Evolutionary conservation across 2,329 filamentous ascomycete genomes (phyloP), one percentile per base, ranked within the genome.

Genomic region (Sporothrix variecibatus): DNA sequence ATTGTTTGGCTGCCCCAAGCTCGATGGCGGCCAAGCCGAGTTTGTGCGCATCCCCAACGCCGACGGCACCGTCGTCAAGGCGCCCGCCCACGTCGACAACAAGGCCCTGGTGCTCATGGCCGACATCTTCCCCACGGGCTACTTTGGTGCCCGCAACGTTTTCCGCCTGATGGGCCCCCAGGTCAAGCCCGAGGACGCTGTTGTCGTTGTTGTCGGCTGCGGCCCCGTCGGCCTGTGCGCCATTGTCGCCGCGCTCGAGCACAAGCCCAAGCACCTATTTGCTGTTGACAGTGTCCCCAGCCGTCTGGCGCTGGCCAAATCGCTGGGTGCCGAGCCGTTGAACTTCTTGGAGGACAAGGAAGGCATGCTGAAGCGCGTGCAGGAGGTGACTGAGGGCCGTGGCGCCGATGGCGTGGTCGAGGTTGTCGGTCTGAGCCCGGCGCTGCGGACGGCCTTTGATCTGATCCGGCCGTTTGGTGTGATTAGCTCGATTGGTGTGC

Each of bases 71-170:
- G 89, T 92, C n/a, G 87, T 94, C 79, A 92, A 91, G 79, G 91
- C 94, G 0, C 92, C 93, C 0, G 82, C 88, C 1, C 89, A 87
- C 9, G 92, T 97, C 74, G 89, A 91, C 26, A 91, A 95, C 77
- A 88, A 92, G 76, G 90, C 90, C 49, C 86, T 97, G 68, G 90
- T 97, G 7, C 87, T 97, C 34, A 97, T 97, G 94, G 94, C 93
- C 20, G 94, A 97, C 80, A 97, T 97, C 78, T 97, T 96, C 82
- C 94, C 94, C 1, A 94, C 91, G 0, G 93, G 95, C 8, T 97
- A 90, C 83, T 97, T 95, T 78, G 94, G 93, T 7, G 93, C 93
- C 4, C 87, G 88, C 74, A 96, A 94, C 79, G 95, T 91, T 7
- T 92, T 97, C 81, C 88, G 89, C 74, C 83, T 91, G 79, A 86